Percentiles rank a stretch among this genome's conserved stretches.
Evolutionary conservation across 2,329 filamentous ascomycete genomes (phyloP).

Genomic region (Aspergillus phoenicis): DNA sequence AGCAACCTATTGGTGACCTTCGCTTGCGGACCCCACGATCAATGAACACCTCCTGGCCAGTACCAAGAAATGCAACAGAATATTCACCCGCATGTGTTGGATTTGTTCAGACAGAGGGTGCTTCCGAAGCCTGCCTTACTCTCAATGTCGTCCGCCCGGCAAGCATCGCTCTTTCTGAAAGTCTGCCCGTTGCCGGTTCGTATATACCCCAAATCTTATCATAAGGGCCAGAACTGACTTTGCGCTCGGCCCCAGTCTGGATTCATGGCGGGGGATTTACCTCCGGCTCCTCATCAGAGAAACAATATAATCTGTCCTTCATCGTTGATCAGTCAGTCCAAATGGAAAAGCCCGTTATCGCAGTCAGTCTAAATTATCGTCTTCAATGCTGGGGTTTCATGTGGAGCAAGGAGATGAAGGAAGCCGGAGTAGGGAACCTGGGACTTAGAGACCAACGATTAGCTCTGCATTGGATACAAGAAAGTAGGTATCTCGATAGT

Average conservation of each 20-base stretch:
- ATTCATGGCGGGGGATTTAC: constrained; percentile 45
- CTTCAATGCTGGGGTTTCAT: constrained; percentile 54
- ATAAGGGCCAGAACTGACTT: no score
- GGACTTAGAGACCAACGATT: constrained; percentile 39
- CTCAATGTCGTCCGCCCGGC: constrained; percentile 25
- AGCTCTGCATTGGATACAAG: constrained; percentile 16
- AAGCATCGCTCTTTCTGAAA: neutral
- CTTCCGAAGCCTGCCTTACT: constrained; percentile 26
- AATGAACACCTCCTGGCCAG: constrained; percentile 10
- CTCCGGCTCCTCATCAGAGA: constrained; percentile 34
- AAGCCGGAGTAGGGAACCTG: constrained; percentile 31
- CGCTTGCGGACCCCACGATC: constrained; percentile 9
- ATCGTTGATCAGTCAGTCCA: constrained; percentile 57
- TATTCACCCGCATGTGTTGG: constrained; percentile 1
- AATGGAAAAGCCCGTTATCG: constrained; percentile 53
- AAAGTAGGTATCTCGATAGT: neutral
- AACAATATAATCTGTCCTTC: constrained; percentile 59
- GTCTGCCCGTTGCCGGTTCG: constrained; percentile 14
- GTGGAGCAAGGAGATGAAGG: constrained; percentile 33
- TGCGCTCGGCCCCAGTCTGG: constrained; percentile 10
- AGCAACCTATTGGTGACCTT: constrained; percentile 12
- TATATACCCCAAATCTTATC: no score
- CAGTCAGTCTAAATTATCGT: constrained; percentile 55
- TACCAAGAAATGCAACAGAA: neutral
- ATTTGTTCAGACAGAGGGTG: neutral